phyloP scores from a whole-genome alignment of 2,329 filamentous ascomycete genomes.

The Fusarium protoensiforme region DNA sequence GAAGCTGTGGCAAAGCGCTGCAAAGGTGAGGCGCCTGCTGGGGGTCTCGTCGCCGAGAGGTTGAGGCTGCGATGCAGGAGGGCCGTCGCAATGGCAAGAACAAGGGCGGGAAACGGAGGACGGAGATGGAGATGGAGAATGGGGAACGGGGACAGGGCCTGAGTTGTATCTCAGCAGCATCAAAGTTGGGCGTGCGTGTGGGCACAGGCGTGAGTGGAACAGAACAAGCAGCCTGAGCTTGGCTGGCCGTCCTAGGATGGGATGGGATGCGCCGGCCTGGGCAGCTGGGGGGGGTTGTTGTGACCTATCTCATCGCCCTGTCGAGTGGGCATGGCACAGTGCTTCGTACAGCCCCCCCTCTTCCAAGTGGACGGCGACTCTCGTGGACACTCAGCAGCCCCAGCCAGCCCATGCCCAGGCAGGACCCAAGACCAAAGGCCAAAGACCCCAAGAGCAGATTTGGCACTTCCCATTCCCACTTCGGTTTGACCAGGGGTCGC shows the following conservation, averaged over 20 bases:
- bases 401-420: not conserved
- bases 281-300: constrained; percentile 20
- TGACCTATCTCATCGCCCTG: constrained; percentile 24
- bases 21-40: constrained; percentile 13
- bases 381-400: not conserved
- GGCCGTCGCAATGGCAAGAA: constrained; percentile 43
- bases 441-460: constrained; percentile 16
- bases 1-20: constrained; percentile 18
- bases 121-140: constrained; percentile 31
- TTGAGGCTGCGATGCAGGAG: constrained; percentile 36
- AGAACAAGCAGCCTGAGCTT: constrained; percentile 28
- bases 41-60: constrained; percentile 22
- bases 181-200: constrained; percentile 41
- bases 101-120: constrained; percentile 33
- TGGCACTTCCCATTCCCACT: constrained; percentile 40
- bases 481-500: constrained; percentile 11
- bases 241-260: constrained; percentile 25
- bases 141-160: constrained; percentile 40
- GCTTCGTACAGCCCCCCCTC: not conserved
- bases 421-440: not conserved
- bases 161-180: constrained; percentile 44
- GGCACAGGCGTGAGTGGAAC: constrained; percentile 41
- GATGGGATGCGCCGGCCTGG: constrained; percentile 22
- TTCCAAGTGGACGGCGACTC: not conserved
- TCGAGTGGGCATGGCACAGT: constrained; percentile 10